Conservation (phyloP, 2,329 filamentous ascomycete genomes). For the Cucurbitaria berberidis region DNA sequence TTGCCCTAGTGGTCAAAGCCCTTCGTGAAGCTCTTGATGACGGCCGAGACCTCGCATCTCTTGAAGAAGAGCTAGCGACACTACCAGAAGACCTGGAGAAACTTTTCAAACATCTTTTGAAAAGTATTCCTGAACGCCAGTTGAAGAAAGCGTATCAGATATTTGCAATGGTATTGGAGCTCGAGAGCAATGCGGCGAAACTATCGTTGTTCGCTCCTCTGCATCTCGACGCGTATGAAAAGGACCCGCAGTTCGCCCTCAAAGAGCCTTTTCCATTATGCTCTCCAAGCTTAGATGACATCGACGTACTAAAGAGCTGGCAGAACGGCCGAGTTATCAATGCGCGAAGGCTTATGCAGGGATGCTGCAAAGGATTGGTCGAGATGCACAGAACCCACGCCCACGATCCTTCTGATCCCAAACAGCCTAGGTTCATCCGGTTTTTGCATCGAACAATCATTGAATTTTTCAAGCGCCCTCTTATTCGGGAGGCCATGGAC, state of each 20-base stretch:
- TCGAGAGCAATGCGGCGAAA: neutral
- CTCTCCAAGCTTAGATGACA: neutral
- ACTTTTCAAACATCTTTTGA: conserved; percentile 3
- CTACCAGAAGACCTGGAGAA: conserved; percentile 1
- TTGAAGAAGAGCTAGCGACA: neutral
- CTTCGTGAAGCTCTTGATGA: conserved; percentile 2
- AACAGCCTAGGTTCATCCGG: no score
- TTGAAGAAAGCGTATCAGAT: conserved; percentile 1
- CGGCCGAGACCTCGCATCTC: neutral
- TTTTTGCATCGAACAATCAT: neutral
- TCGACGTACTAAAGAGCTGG: neutral
- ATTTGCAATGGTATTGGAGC: neutral
- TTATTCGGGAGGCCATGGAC: neutral
- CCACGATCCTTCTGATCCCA: no score
- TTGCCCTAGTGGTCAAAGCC: conserved; percentile 7
- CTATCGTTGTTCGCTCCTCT: neutral
- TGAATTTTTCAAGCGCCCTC: neutral
- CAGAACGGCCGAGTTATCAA: neutral
- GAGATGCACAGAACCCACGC: no score
- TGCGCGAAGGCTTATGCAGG: neutral
- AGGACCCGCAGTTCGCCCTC: neutral
- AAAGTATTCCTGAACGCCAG: neutral
- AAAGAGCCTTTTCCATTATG: neutral
- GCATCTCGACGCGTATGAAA: neutral
- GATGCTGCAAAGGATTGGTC: neutral